Evolutionary conservation across 2,329 filamentous ascomycete genomes (phyloP), one percentile per base, ranked within the genome.

Genomic region (Diplodia scrobiculata): DNA sequence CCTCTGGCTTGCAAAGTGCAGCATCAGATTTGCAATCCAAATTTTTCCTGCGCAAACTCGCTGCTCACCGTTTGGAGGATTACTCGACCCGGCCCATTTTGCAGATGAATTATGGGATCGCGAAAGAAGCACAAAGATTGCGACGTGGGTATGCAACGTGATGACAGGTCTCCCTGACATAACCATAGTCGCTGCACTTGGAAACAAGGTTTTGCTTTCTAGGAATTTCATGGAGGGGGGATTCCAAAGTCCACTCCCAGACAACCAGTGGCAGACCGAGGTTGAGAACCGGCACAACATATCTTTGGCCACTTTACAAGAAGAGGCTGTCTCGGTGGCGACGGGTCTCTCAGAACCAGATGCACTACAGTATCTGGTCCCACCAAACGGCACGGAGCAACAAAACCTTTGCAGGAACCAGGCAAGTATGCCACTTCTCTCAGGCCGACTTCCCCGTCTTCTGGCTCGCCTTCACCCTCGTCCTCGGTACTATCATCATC

Each of bases 391-490:
- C 32, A n/a, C 32, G 4, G 53, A 41, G 7, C 17, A 38, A 1
- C 34, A 38, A 0, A 38, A 58, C 5, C 36, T 58, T 41, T 58
- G 53, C 19, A 58, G 17, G 6, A 58, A 25, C 10, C 53, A 58
- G 34, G 53, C 19, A 45, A 38, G 53, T 7, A 41, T 25, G 4
- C 25, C 25, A 25, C 25, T 25, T 2, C 3, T 25, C 25, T 25
- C 25, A 25, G 2, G 25, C 25, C 25, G 6, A 7, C 3, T 25
- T 52, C 27, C 2, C 1, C 17, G 67, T 72, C 29, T 67, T 73
- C 7, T 71, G 70, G 21, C 69, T 73, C 68, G 54, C 54, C 4
- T 67, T 73, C 4, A 71, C 70, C 5, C 67, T 73, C 19, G 51
- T 47, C 6, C 67, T 71, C 11, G 70, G 71, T 34, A 59, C 60